Conservation (phyloP, 345 rosid species). For the Pseudoturritis turrita region DNA sequence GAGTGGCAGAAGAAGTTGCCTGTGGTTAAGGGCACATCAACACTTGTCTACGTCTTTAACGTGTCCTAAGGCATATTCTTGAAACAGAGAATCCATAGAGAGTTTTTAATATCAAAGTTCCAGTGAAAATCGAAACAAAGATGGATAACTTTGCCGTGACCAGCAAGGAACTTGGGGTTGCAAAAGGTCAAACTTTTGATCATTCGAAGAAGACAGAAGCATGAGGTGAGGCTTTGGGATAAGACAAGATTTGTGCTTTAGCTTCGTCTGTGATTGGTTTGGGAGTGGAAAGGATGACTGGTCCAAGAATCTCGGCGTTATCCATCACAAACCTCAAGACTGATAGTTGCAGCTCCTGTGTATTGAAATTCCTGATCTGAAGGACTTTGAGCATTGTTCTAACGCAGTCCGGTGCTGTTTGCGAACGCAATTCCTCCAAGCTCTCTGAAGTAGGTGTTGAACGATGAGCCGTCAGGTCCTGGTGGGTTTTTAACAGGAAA, state of each 20-base stretch:
- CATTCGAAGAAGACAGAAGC: not conserved
- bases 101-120: not conserved
- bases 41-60: slow-evolving; percentile 16
- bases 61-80: slow-evolving; percentile 24
- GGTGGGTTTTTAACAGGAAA: not conserved
- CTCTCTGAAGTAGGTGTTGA: not conserved
- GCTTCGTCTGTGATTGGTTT: not conserved
- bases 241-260: slow-evolving; percentile 6
- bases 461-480: not conserved
- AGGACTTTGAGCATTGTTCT: slow-evolving; percentile 4
- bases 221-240: slow-evolving; percentile 11
- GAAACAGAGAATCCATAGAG: not conserved
- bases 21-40: slow-evolving; percentile 24
- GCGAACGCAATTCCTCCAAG: not conserved
- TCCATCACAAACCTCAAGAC: slow-evolving; percentile 13
- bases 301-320: slow-evolving; percentile 18
- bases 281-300: slow-evolving; percentile 7
- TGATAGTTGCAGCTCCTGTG: not conserved
- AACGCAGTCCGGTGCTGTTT: not conserved
- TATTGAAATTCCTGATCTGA: slow-evolving; percentile 3
- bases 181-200: not conserved
- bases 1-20: slow-evolving; percentile 22
- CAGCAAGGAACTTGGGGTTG: not conserved
- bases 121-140: not conserved
- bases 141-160: not conserved